A percentile compares a stretch with the other conserved stretches of the same genome.
Conservation (phyloP, 2,329 filamentous ascomycete genomes). For the Sporothrix euskadiensis region DNA sequence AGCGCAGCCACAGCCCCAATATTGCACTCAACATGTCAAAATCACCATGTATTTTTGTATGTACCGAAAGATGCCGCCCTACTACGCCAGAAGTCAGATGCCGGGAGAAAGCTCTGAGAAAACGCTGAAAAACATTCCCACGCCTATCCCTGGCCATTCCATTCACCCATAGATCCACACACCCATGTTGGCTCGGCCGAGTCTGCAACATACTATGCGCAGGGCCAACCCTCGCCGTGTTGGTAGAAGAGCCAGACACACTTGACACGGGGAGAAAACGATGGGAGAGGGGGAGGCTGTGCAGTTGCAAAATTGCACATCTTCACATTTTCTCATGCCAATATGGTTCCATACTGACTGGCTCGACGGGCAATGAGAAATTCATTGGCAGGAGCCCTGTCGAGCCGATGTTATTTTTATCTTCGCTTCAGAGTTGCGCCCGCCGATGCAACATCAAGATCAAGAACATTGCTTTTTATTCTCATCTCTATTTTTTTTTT, state of each 20-base stretch:
- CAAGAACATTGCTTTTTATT: background rate
- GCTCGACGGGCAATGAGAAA: background rate
- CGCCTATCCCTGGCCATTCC: background rate
- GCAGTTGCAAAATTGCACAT: conserved; percentile 18
- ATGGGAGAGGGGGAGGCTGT: conserved; percentile 25
- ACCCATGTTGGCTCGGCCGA: background rate
- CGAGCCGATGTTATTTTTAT: conserved; percentile 2
- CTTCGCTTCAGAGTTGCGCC: conserved; percentile 3
- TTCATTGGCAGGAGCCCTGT: conserved; percentile 11
- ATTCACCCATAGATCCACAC: background rate
- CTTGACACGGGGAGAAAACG: no score
- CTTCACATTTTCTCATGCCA: background rate
- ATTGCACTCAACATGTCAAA: background rate
- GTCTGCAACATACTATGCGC: background rate
- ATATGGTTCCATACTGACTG: conserved; percentile 9
- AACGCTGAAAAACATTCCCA: background rate
- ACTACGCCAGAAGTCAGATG: background rate
- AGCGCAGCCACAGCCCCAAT: background rate
- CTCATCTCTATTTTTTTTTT: background rate
- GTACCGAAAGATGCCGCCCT: background rate
- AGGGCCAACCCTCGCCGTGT: background rate
- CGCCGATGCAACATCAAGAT: background rate
- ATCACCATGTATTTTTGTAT: background rate
- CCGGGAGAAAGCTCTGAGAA: background rate
- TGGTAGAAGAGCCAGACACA: no score